Evolutionary conservation across 306 rosid genomes (phyloP), one percentile per base, ranked within the genome.

Genomic region (Quercus cerris): DNA sequence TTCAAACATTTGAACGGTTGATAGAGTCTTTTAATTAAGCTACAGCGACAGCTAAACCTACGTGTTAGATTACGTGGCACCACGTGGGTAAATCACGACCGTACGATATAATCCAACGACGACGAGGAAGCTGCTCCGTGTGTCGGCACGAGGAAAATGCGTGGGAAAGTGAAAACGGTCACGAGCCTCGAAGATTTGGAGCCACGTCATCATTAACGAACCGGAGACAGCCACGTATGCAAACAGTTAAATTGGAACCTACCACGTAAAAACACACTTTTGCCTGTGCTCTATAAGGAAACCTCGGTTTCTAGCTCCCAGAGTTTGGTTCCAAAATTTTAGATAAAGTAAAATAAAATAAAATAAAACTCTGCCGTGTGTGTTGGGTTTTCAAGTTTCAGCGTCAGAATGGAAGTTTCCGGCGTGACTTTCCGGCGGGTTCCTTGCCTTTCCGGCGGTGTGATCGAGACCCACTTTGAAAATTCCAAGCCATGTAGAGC

Each of bases 321-420:
- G 2, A 49, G 54, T 12, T 12, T 49, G 54, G 54, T 49, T 49
- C 54, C 68, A 1, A 12, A 25, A 10, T 13, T 8, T 3, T 38
- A 38, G 44, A 6, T 1, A 38, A 1, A 6, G 8, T 35, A 6
- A 38, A 6, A 31, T 0, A 31, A 28, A 28, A 28, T 2, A 38
- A 38, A 6, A 38, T 1, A 7, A 0, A 38, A 0, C 9, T 38
- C 44, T 7, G 10, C 44, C 0, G 10, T 49, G 17, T 11, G 54
- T 49, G 54, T 49, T 49, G 13, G 54, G 15, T 49, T 10, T 49
- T 11, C 54, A 22, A 20, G 14, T 69, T 56, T 52, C 78, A 51
- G 23, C 71, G 67, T 77, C 58, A 15, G 28, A 28, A 44, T 91
- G 98, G 98, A 92, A 81, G 87, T 85, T 28, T 89, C 92, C 67